Evolutionary conservation across 2,329 filamentous ascomycete species (phyloP).

Genomic region (Ophiocordyceps polyrhachis-furcata): DNA sequence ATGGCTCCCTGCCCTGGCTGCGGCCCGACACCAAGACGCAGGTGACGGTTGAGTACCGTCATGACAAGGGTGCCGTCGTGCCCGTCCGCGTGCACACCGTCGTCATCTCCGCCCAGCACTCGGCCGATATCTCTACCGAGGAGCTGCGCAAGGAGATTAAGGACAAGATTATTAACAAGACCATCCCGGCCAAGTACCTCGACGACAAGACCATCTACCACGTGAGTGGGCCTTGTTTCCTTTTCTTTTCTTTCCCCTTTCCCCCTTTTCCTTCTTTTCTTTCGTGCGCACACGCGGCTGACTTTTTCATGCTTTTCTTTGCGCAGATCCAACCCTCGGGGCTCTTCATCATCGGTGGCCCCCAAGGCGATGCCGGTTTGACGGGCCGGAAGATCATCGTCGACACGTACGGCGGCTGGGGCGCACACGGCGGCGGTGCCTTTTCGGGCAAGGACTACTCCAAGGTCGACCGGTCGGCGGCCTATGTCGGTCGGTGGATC

Average conservation of each 20-base stretch:
- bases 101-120: slow-evolving; percentile 92
- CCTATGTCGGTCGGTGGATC: slow-evolving; percentile 95
- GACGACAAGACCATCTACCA: slow-evolving; percentile 93
- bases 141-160: slow-evolving; percentile 83
- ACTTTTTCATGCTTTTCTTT: neutral
- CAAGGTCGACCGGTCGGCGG: slow-evolving; percentile 97
- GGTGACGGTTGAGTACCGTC: slow-evolving; percentile 96
- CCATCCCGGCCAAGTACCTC: slow-evolving; percentile 82
- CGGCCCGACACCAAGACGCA: slow-evolving; percentile 99
- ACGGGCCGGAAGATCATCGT: slow-evolving; percentile 99
- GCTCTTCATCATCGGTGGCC: slow-evolving; percentile 96
- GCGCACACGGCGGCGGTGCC: slow-evolving; percentile 97
- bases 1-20: slow-evolving; percentile 82
- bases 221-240: slow-evolving; percentile 29
- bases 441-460: slow-evolving; percentile 99
- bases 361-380: slow-evolving; percentile 95
- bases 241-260: too few relatives aligned
- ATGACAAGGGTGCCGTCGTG: slow-evolving; percentile 85
- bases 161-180: slow-evolving; percentile 92
- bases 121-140: slow-evolving; percentile 73
- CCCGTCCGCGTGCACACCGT: slow-evolving; percentile 90
- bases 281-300: neutral
- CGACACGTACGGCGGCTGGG: slow-evolving; percentile 99
- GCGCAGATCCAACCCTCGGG: slow-evolving; percentile 79
- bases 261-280: neutral